These are phyloP conservation scores for Penicillium longicatenatum DNA, from an alignment of 495 filamentous ascomycete species.

Conservation along the genomic window DNA sequence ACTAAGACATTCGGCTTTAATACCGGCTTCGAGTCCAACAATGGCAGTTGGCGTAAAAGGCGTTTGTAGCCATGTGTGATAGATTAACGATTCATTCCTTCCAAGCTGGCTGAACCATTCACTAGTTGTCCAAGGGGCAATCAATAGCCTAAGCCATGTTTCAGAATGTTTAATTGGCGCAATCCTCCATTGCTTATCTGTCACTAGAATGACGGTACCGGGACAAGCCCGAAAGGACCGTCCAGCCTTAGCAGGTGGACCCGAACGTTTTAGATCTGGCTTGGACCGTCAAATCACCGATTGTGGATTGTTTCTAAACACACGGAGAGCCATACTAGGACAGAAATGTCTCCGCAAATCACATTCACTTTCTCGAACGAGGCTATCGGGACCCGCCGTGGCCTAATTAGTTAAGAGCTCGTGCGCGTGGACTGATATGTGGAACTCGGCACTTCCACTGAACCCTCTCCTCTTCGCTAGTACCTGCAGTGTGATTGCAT, in stretches of 20 bases:
- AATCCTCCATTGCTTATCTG: background rate
- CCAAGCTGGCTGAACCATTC: background rate
- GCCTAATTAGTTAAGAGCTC: constrained; percentile 17
- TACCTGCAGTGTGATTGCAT: background rate
- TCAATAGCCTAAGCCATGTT: constrained; percentile 2
- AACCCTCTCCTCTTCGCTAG: background rate
- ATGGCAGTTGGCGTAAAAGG: no score
- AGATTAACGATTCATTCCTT: background rate
- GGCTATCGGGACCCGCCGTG: constrained; percentile 3
- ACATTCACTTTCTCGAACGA: background rate
- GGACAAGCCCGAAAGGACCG: background rate
- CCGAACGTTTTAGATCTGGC: background rate
- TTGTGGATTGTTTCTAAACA: background rate
- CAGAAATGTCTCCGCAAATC: background rate
- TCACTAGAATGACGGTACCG: background rate
- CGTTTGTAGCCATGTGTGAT: background rate
- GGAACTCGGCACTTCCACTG: background rate
- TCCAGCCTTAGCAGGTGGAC: background rate
- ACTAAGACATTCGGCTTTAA: background rate
- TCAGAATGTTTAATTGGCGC: background rate
- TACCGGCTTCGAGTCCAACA: background rate
- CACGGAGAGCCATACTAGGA: background rate
- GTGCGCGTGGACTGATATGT: constrained; percentile 12
- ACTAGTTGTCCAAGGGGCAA: background rate
- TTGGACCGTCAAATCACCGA: background rate